Evolutionary conservation across 2,329 filamentous ascomycete genomes (phyloP), one percentile per base, ranked within the genome.

Genomic region (Diaporthe australafricana): DNA sequence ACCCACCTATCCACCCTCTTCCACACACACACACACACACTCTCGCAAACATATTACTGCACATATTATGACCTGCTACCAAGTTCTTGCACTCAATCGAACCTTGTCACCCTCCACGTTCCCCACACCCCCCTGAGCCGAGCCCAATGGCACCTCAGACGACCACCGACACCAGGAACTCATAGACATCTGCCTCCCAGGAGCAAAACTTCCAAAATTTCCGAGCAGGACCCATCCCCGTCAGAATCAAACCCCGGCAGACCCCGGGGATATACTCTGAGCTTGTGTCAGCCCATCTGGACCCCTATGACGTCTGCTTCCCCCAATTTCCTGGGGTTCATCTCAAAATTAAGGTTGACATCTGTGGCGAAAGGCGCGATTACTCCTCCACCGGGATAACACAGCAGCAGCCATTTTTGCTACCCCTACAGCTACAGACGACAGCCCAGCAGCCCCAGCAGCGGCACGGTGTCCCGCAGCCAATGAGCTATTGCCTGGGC

Each of bases 271-370:
- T 16, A 42, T 50, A 5, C 32, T 22, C 22, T 66, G 32, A 67
- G 35, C 47, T 53, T 65, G 57, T 55, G 38, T 65, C 66, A 68
- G 52, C 47, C 47, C 60, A 47, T 42, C 38, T 17, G 63, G 69
- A 56, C 69, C 69, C 69, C n/a, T 67, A 70, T 70, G 69, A 70
- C 69, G 69, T 70, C 27, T 22, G 7, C 5, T 5, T 12, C 22
- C 32, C 70, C 65, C 42, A 30, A 30, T 17, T 45, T 20, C 22
- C 2, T 20, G 63, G 35, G 47, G 47, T 70, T 55, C 45, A 40
- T 65, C 38, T 70, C 35, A 70, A 70, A n/a, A 45, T 67, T 67
- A 57, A 66, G 62, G 69, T 66, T 70, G 67, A 69, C 67, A 57
- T 32, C 38, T 60, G 52, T 68, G 22, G 66, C 50, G 40, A 48